Evolutionary conservation across 2,329 filamentous ascomycete species (phyloP).

Genomic region (Phialophora expanda): DNA sequence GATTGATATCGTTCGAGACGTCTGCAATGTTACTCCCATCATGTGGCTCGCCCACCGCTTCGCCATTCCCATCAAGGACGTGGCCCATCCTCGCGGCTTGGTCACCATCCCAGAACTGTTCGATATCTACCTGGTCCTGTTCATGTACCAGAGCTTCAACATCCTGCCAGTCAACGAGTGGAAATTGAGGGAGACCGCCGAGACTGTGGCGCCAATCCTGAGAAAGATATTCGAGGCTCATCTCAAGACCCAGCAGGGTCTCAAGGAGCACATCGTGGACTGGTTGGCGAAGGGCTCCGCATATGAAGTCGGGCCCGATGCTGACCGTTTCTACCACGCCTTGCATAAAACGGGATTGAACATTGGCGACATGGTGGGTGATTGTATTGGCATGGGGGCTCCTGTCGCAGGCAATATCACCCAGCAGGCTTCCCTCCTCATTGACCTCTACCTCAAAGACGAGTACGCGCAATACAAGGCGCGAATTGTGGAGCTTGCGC

Average conservation of each 20-base stretch:
- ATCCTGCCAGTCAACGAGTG: conserved; percentile 57
- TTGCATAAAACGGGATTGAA: conserved; percentile 54
- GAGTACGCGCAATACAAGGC: conserved; percentile 59
- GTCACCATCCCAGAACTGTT: conserved; percentile 56
- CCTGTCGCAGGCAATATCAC: conserved; percentile 59
- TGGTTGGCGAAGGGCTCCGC: conserved; percentile 56
- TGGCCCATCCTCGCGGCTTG: conserved; percentile 63
- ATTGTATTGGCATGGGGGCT: conserved; percentile 57
- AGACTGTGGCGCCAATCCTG: conserved; percentile 48
- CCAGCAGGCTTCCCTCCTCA: conserved; percentile 59
- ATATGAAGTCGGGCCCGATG: conserved; percentile 57
- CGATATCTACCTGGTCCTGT: conserved; percentile 52
- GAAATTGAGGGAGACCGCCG: conserved; percentile 54
- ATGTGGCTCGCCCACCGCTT: conserved; percentile 68
- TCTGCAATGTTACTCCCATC: conserved; percentile 70
- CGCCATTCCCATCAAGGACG: conserved; percentile 69
- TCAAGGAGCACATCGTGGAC: conserved; percentile 51
- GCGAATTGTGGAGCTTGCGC: conserved; percentile 57
- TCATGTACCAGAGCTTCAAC: conserved; percentile 61
- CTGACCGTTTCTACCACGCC: conserved; percentile 59
- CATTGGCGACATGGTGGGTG: conserved; percentile 55
- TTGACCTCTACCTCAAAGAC: conserved; percentile 58
- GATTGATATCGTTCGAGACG: conserved; percentile 65
- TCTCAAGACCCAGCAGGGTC: conserved; percentile 54
- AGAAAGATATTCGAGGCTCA: conserved; percentile 52